These are phyloP conservation scores for Balakata baccata DNA, from an alignment of 345 rosid genomes.

Conservation along the genomic window DNA sequence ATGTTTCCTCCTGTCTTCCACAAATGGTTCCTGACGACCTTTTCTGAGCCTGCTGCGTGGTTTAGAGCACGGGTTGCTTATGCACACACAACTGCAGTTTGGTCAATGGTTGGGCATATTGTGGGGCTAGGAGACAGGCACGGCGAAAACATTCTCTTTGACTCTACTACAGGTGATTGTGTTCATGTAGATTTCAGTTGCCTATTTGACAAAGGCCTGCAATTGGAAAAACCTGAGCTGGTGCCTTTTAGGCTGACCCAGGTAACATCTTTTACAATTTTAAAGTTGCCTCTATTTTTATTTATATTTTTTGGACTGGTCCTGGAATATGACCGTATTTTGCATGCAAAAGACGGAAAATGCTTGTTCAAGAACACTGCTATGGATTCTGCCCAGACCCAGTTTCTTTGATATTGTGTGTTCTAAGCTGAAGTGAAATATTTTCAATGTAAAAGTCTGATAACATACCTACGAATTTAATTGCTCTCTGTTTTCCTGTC, in stretches of 20 bases:
- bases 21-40: conserved; percentile 89
- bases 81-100: conserved; percentile 96
- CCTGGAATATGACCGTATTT: not conserved
- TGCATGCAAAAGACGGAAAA: not conserved
- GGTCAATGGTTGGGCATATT: conserved; percentile 99
- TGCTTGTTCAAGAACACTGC: not conserved
- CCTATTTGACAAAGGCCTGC: conserved; percentile 94
- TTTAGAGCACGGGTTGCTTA: conserved; percentile 92
- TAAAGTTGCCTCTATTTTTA: not conserved
- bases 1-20: conserved; percentile 96
- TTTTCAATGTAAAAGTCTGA: not conserved
- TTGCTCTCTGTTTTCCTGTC: not conserved
- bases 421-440: not conserved
- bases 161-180: conserved; percentile 97
- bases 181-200: conserved; percentile 98
- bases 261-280: conserved; percentile 34
- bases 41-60: conserved; percentile 99
- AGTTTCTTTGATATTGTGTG: not conserved
- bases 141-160: conserved; percentile 97
- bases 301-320: not conserved
- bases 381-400: not conserved
- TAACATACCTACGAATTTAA: not conserved
- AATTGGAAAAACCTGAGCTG: conserved; percentile 94
- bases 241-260: conserved; percentile 98
- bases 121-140: conserved; percentile 98